phyloP scores from a whole-genome alignment of 805 yeast genomes.

The Deakozyma indianensis region DNA sequence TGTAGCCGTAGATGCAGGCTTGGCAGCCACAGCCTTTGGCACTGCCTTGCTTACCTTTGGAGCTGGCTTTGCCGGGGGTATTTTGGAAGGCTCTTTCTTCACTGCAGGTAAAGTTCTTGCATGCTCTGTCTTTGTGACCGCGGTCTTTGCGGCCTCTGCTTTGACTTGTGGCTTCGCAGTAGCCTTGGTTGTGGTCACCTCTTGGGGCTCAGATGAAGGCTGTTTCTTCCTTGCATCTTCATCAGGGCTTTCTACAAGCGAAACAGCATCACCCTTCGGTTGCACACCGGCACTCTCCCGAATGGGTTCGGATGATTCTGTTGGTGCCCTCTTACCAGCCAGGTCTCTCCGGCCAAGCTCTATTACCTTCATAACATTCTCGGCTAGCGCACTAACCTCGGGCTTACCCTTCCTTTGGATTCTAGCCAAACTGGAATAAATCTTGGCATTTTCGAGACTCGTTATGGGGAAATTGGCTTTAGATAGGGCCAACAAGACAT shows the following conservation, averaged over 20 bases:
- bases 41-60: background rate
- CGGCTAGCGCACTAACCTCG: conserved; percentile 4
- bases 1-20: background rate
- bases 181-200: background rate
- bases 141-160: background rate
- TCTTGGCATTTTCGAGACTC: conserved; percentile 4
- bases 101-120: background rate
- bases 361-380: background rate
- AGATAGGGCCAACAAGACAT: conserved; percentile 6
- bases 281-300: background rate
- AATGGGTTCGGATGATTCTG: background rate
- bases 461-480: conserved; percentile 5
- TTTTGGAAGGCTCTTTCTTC: background rate
- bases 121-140: background rate
- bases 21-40: background rate
- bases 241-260: background rate
- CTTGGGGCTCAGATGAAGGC: background rate
- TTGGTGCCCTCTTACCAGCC: background rate
- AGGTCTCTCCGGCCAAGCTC: background rate
- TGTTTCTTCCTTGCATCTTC: background rate
- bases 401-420: background rate
- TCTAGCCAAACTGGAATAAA: conserved; percentile 3
- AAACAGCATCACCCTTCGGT: background rate
- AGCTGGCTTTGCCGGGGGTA: background rate
- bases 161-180: background rate